A percentile compares a stretch with the other conserved stretches of the same genome.
phyloP scores from a whole-genome alignment of 805 yeast species.

The Kurtzmaniella cleridarum region DNA sequence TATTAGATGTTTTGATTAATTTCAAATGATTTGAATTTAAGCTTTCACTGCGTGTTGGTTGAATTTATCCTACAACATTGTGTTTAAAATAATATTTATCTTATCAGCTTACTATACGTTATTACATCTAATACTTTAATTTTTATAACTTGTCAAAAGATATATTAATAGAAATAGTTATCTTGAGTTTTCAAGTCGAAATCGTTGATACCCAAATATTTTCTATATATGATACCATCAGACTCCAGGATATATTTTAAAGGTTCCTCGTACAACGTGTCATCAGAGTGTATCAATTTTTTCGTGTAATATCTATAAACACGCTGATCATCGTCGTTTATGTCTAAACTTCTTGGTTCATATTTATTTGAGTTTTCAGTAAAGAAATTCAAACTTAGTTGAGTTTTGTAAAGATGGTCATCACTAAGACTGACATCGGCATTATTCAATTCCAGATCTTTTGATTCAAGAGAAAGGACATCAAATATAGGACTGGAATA shows the following conservation, averaged over 20 bases:
- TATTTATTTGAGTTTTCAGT: not conserved
- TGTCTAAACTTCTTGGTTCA: not conserved
- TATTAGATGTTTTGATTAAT: too few species aligned
- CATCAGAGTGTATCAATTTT: constrained; percentile 1
- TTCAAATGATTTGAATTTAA: too few species aligned
- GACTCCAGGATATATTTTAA: not conserved
- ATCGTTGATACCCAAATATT: constrained; percentile 20
- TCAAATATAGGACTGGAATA: not conserved
- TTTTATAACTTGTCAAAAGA: not conserved
- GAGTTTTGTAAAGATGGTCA: constrained; percentile 9
- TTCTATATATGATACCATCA: constrained; percentile 18
- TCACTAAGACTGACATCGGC: constrained; percentile 3
- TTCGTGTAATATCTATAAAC: constrained; percentile 11
- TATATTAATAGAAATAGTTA: constrained; percentile 17
- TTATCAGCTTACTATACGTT: too few species aligned
- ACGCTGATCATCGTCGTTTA: constrained; percentile 8
- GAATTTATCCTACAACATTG: too few species aligned
- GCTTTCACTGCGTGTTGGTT: too few species aligned
- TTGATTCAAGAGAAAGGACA: not conserved
- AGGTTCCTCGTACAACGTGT: not conserved
- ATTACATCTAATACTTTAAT: too few species aligned
- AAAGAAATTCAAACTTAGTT: constrained; percentile 3
- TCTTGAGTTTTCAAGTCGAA: constrained; percentile 21
- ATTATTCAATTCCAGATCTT: not conserved
- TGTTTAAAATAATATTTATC: too few species aligned